Evolutionary conservation across 805 yeast genomes (phyloP).

Genomic region (Wickerhamiella dianesei): DNA sequence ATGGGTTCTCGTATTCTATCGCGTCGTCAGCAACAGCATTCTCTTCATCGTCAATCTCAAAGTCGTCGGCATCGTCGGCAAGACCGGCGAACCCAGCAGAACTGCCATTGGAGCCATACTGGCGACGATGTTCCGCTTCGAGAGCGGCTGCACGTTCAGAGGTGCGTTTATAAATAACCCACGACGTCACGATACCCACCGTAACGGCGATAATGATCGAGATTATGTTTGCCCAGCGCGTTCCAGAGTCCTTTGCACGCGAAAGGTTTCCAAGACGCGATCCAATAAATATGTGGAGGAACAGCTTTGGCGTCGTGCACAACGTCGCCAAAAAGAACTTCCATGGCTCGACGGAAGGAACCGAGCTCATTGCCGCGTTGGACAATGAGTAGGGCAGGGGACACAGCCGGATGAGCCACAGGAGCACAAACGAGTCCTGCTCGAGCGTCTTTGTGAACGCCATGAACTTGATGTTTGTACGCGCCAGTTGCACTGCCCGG

Average conservation of each 20-base stretch:
- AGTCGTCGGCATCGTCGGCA: conserved; percentile 20
- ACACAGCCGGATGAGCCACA: conserved; percentile 65
- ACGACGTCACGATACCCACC: conserved; percentile 48
- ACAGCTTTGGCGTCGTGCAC: conserved; percentile 67
- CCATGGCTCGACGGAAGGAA: conserved; percentile 54
- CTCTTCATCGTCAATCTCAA: conserved; percentile 20
- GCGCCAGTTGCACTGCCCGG: conserved; percentile 48
- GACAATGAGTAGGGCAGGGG: conserved; percentile 89
- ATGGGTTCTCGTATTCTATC: neutral
- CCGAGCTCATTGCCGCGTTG: conserved; percentile 83
- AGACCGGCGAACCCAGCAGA: conserved; percentile 1
- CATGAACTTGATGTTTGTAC: conserved; percentile 48
- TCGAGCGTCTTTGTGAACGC: conserved; percentile 68
- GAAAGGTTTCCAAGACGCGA: conserved; percentile 59
- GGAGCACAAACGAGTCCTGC: conserved; percentile 48
- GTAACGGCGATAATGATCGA: conserved; percentile 45
- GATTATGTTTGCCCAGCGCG: conserved; percentile 47
- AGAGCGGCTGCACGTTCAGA: conserved; percentile 17
- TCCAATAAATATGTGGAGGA: conserved; percentile 70
- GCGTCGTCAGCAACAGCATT: neutral
- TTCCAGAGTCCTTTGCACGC: conserved; percentile 32
- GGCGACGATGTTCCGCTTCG: conserved; percentile 15
- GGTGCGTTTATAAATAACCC: conserved; percentile 48
- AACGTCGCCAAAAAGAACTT: conserved; percentile 60
- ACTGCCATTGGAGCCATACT: conserved; percentile 10